These are phyloP conservation scores for Salix viminalis DNA, from an alignment of 345 rosid genomes.

Conservation along the genomic window DNA sequence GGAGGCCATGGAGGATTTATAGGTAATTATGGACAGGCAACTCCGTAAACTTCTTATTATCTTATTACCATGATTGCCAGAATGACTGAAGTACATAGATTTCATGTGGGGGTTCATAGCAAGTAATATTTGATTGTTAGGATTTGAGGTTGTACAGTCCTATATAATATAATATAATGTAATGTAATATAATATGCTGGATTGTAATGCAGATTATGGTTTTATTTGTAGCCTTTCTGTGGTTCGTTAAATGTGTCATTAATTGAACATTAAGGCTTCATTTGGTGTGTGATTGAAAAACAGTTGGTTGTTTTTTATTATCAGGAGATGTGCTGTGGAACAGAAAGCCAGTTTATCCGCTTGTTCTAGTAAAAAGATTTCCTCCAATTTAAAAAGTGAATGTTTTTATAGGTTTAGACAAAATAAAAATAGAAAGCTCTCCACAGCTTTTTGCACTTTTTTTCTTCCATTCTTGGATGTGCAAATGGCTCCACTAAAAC, in stretches of 20 bases:
- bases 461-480: neutral
- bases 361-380: neutral
- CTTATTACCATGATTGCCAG: neutral
- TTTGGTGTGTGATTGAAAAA: neutral
- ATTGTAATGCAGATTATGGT: neutral
- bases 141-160: neutral
- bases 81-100: neutral
- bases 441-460: neutral
- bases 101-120: neutral
- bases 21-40: constrained; percentile 41
- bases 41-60: neutral
- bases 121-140: neutral
- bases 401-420: neutral
- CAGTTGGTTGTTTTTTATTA: neutral
- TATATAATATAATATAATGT: neutral
- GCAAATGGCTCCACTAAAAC: neutral
- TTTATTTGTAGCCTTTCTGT: neutral
- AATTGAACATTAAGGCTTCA: neutral
- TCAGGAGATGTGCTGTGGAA: neutral
- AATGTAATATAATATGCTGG: neutral
- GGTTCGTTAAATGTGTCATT: neutral
- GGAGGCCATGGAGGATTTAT: constrained; percentile 99
- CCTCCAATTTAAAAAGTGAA: neutral
- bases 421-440: neutral
- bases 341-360: neutral